phyloP scores from a whole-genome alignment of 2,329 filamentous ascomycete species.

The Arthrobotrys conoides region DNA sequence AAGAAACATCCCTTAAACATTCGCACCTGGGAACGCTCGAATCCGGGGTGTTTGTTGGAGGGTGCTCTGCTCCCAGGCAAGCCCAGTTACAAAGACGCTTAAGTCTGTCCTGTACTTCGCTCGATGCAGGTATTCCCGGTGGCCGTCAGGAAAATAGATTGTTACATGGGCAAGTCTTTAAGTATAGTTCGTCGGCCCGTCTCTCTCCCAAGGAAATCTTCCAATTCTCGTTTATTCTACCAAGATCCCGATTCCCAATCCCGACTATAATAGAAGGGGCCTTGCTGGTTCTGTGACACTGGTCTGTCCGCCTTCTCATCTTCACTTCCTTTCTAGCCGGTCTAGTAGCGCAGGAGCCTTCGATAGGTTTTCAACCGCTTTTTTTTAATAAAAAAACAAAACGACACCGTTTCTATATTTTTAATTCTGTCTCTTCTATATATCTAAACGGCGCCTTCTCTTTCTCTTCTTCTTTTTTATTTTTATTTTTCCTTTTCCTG shows the following conservation, averaged over 20 bases:
- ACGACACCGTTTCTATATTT: slow-evolving; percentile 24
- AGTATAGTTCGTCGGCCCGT: slow-evolving; percentile 60
- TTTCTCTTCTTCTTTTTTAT: not conserved
- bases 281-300: slow-evolving; percentile 58
- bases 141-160: slow-evolving; percentile 19
- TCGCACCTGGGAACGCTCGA: slow-evolving; percentile 42
- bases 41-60: slow-evolving; percentile 52
- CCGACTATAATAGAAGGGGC: slow-evolving; percentile 53
- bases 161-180: slow-evolving; percentile 56
- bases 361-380: slow-evolving; percentile 49
- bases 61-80: slow-evolving; percentile 28
- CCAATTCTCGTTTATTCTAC: slow-evolving; percentile 41
- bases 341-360: slow-evolving; percentile 56
- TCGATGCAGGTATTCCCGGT: slow-evolving; percentile 32
- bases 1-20: slow-evolving; percentile 42
- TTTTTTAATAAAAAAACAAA: slow-evolving; percentile 6
- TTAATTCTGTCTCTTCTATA: slow-evolving; percentile 5
- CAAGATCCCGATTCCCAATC: slow-evolving; percentile 53
- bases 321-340: slow-evolving; percentile 61
- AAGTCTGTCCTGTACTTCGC: slow-evolving; percentile 5
- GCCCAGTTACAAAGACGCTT: slow-evolving; percentile 23
- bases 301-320: slow-evolving; percentile 57
- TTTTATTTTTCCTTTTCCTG: slow-evolving; percentile 14
- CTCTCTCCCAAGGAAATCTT: slow-evolving; percentile 44
- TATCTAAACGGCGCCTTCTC: slow-evolving; percentile 27